phyloP scores from a whole-genome alignment of 2,329 filamentous ascomycete species.

The Emergomyces orientalis region DNA sequence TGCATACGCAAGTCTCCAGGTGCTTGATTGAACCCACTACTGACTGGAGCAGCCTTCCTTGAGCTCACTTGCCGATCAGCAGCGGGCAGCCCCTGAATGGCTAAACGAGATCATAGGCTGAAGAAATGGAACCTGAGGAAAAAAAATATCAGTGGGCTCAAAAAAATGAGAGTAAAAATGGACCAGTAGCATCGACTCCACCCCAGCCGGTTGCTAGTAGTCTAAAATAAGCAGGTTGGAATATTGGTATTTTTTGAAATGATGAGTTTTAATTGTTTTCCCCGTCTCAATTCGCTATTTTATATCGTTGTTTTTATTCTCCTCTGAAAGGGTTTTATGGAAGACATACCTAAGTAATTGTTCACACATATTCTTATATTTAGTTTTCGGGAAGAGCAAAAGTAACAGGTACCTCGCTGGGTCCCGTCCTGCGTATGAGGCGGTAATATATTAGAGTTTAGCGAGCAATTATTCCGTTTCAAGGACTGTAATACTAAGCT shows the following conservation, averaged over 20 bases:
- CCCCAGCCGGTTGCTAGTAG: neutral
- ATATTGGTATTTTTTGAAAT: neutral
- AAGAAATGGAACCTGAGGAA: neutral
- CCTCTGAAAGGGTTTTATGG: no score
- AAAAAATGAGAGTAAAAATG: neutral
- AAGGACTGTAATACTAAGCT: neutral
- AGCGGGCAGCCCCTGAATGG: neutral
- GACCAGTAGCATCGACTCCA: neutral
- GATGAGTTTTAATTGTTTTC: neutral
- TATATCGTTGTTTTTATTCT: no score
- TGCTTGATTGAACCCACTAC: neutral
- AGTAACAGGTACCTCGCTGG: neutral
- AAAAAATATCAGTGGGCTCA: neutral
- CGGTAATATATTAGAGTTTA: neutral
- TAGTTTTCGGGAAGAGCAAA: no score
- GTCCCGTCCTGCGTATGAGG: neutral
- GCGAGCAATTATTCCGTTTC: neutral
- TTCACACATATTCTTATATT: no score
- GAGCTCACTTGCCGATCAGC: neutral
- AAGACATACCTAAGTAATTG: no score
- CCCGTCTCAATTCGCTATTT: no score
- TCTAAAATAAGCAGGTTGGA: neutral
- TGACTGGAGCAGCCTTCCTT: neutral
- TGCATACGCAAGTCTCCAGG: no score
- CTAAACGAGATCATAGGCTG: neutral